A percentile compares a stretch with the other conserved stretches of the same genome.
phyloP scores from a whole-genome alignment of 2,329 filamentous ascomycete species.

The Pleoardoris graminearum region DNA sequence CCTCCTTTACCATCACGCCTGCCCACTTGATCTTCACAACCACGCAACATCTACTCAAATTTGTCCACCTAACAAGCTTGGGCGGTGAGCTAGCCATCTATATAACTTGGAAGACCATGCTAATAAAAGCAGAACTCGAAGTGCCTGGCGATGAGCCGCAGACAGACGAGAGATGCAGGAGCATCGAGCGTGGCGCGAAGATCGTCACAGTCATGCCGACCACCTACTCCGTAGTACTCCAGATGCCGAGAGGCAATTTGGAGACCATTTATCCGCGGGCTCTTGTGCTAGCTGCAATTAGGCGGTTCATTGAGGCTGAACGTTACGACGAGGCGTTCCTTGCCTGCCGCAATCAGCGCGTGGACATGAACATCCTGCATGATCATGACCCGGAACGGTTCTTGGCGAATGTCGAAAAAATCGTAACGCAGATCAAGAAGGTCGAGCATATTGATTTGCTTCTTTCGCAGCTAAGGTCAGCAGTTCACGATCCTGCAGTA shows the following conservation, averaged over 20 bases:
- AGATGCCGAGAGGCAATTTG: conserved; percentile 94
- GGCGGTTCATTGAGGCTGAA: conserved; percentile 75
- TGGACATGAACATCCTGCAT: conserved; percentile 97
- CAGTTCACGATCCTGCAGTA: too few species aligned
- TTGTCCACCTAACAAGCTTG: conserved; percentile 73
- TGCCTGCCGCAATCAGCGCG: conserved; percentile 86
- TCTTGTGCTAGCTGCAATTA: conserved; percentile 87
- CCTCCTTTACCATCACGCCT: conserved; percentile 81
- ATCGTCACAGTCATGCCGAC: conserved; percentile 89
- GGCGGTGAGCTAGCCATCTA: conserved; percentile 58
- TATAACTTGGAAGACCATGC: neutral
- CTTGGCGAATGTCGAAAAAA: conserved; percentile 71
- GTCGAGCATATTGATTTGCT: conserved; percentile 87
- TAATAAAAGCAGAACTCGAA: conserved; percentile 65
- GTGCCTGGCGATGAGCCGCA: conserved; percentile 87
- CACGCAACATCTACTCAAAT: conserved; percentile 89
- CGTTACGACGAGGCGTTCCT: conserved; percentile 84
- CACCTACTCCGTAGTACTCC: conserved; percentile 80
- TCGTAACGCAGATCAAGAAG: conserved; percentile 83
- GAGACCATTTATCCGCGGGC: conserved; percentile 94
- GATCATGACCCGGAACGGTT: conserved; percentile 91
- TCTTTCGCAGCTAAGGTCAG: conserved; percentile 78
- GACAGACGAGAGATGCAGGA: conserved; percentile 87
- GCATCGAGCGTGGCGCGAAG: conserved; percentile 84
- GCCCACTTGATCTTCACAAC: conserved; percentile 91